phyloP scores from a whole-genome alignment of 306 rosid species.

The Geum urbanum region DNA sequence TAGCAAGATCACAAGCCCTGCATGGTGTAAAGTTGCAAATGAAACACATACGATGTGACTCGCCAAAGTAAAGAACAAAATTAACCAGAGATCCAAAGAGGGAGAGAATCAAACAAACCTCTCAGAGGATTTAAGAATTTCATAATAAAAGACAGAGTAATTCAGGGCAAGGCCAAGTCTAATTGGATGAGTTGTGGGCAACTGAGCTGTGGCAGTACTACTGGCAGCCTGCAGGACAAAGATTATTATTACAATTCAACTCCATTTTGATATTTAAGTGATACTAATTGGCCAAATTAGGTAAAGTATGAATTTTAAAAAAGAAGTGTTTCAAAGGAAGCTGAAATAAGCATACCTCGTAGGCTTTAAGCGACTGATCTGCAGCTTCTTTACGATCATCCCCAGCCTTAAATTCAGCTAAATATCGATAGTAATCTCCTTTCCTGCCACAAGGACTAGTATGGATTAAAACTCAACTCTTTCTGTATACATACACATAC shows the following conservation, averaged over 20 bases:
- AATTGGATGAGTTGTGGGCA: constrained; percentile 59
- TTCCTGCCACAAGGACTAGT: constrained; percentile 24
- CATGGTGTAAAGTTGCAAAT: background rate
- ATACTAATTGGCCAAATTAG: background rate
- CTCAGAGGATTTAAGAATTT: constrained; percentile 68
- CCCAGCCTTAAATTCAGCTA: constrained; percentile 41
- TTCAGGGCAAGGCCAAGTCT: constrained; percentile 66
- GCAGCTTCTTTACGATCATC: constrained; percentile 41
- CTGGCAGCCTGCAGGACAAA: constrained; percentile 31
- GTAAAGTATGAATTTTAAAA: background rate
- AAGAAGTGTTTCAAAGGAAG: constrained; percentile 11
- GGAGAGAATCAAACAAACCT: constrained; percentile 27
- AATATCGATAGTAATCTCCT: constrained; percentile 49
- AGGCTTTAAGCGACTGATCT: constrained; percentile 43
- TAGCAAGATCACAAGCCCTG: constrained; percentile 46
- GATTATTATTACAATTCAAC: no score
- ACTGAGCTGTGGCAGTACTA: constrained; percentile 35
- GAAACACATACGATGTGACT: background rate
- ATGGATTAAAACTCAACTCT: background rate
- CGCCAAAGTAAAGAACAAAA: background rate
- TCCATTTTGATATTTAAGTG: no score
- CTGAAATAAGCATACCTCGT: constrained; percentile 27
- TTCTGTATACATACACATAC: background rate
- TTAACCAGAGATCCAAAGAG: background rate
- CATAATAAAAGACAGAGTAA: constrained; percentile 72